These are phyloP conservation scores for Miamiensis avidus DNA, from an alignment of 169 alveolate genomes.

Conservation along the genomic window DNA sequence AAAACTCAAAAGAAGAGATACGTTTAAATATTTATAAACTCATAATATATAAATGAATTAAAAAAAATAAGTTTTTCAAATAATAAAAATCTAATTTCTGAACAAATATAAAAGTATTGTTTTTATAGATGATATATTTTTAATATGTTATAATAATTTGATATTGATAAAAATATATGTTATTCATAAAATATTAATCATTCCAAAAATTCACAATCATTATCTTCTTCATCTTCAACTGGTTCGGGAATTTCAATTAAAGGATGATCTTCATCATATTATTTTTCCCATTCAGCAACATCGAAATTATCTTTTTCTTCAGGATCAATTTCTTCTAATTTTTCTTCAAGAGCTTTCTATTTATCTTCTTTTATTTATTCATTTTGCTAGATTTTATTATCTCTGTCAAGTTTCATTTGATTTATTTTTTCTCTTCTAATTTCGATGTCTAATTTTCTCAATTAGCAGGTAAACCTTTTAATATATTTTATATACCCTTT, in stretches of 20 bases:
- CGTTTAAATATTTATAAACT: no score
- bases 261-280: constrained; percentile 68
- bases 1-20: no score
- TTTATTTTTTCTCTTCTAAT: constrained; percentile 51
- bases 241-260: constrained; percentile 59
- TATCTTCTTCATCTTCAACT: constrained; percentile 65
- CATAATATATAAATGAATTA: no score
- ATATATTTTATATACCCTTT: no score
- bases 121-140: no score
- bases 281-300: constrained; percentile 62
- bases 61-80: no score
- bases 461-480: constrained; percentile 33
- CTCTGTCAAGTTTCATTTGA: constrained; percentile 46
- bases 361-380: constrained; percentile 56
- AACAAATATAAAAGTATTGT: no score
- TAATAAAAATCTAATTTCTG: no score
- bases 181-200: neutral
- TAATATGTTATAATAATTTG: no score
- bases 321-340: constrained; percentile 47
- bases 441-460: constrained; percentile 55
- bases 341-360: constrained; percentile 53
- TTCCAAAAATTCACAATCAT: constrained; percentile 51
- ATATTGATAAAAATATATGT: neutral
- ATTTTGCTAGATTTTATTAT: no score
- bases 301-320: constrained; percentile 57